A percentile compares a stretch with the other conserved stretches of the same genome.
Evolutionary conservation across 2,329 filamentous ascomycete genomes (phyloP).

Genomic region (Dendryphion nanum): DNA sequence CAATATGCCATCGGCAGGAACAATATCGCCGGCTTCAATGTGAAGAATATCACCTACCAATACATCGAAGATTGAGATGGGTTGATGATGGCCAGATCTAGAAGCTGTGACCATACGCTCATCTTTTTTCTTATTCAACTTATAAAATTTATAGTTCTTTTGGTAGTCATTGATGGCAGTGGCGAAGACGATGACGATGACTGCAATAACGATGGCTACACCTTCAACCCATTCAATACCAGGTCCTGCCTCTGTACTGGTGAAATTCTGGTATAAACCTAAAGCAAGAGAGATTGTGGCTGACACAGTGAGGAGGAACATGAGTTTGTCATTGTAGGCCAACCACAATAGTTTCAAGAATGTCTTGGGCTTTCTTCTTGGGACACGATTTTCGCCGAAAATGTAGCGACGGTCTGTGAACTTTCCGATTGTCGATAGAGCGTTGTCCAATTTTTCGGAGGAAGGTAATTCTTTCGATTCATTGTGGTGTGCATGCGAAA

Average conservation of each 20-base stretch:
- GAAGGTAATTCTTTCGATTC: too few species aligned
- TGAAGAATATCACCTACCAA: slow-evolving; percentile 69
- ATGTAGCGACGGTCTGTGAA: too few species aligned
- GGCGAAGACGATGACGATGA: slow-evolving; percentile 35
- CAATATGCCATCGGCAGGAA: slow-evolving; percentile 69
- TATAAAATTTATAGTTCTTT: slow-evolving; percentile 34
- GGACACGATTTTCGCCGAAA: too few species aligned
- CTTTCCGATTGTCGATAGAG: too few species aligned
- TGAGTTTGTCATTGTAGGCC: neutral
- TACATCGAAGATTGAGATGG: slow-evolving; percentile 59
- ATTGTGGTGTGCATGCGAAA: too few species aligned
- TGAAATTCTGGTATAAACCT: too few species aligned
- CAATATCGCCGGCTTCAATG: slow-evolving; percentile 66
- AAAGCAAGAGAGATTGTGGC: too few species aligned
- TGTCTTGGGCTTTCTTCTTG: too few species aligned
- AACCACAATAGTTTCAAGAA: neutral
- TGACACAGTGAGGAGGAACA: too few species aligned
- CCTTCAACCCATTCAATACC: slow-evolving; percentile 32
- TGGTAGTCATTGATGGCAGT: slow-evolving; percentile 37
- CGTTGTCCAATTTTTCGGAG: too few species aligned
- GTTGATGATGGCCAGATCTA: slow-evolving; percentile 62
- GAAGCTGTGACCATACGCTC: slow-evolving; percentile 44
- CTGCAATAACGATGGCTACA: slow-evolving; percentile 33
- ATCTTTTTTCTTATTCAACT: slow-evolving; percentile 37
- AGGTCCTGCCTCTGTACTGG: neutral